phyloP scores from a whole-genome alignment of 345 rosid species.

The Gossypium raimondii region DNA sequence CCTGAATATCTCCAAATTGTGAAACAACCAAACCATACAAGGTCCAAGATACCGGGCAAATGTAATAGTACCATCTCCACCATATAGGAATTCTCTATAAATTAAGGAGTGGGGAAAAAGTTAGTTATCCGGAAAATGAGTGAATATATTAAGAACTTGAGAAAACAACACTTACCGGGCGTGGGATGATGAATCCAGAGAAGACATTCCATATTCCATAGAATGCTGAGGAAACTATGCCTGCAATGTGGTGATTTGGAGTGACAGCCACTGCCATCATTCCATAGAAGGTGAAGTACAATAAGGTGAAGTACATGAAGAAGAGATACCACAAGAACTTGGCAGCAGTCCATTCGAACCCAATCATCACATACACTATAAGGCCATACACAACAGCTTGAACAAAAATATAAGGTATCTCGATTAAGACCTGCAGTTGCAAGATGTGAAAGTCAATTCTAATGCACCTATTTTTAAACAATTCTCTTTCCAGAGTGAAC shows the following conservation, averaged over 20 bases:
- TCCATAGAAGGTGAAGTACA: constrained; percentile 66
- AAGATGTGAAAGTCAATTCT: neutral
- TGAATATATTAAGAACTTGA: neutral
- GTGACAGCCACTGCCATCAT: constrained; percentile 69
- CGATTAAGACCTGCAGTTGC: constrained; percentile 39
- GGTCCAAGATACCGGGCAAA: constrained; percentile 46
- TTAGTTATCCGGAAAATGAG: neutral
- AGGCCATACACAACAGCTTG: constrained; percentile 45
- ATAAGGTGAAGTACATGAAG: constrained; percentile 50
- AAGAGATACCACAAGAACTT: constrained; percentile 65
- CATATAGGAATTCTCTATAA: constrained; percentile 41
- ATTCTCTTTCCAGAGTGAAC: neutral
- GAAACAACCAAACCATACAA: constrained; percentile 41
- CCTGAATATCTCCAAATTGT: constrained; percentile 34
- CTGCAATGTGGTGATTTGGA: constrained; percentile 54
- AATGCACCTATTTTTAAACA: neutral
- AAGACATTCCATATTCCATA: constrained; percentile 55
- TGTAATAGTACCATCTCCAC: constrained; percentile 58
- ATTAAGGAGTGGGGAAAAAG: neutral
- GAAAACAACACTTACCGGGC: constrained; percentile 34
- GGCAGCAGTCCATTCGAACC: constrained; percentile 47
- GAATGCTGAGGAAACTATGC: constrained; percentile 51
- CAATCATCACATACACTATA: constrained; percentile 58
- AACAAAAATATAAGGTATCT: constrained; percentile 49
- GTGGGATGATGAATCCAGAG: constrained; percentile 58